Evolutionary conservation across 2,329 filamentous ascomycete species (phyloP).

Genomic region (Sporothrix luriei): DNA sequence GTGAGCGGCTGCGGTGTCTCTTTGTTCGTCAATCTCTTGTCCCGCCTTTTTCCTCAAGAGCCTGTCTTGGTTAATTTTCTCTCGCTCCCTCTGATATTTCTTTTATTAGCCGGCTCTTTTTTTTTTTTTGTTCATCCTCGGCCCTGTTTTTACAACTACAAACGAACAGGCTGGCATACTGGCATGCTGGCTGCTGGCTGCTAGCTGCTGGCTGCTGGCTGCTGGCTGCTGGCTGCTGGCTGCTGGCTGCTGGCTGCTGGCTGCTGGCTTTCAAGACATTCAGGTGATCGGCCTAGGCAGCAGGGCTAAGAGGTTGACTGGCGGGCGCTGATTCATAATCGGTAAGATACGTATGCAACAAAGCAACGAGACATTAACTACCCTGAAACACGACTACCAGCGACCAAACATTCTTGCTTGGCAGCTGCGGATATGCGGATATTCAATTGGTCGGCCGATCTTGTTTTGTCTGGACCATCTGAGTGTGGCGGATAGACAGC

Average conservation of each 20-base stretch:
- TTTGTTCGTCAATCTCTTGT: neutral
- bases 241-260: too few species aligned
- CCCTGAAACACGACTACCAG: slow-evolving; percentile 10
- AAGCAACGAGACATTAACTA: neutral
- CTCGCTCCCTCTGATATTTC: neutral
- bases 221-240: too few species aligned
- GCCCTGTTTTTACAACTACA: neutral
- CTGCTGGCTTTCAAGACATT: neutral
- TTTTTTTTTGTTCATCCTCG: neutral
- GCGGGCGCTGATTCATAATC: slow-evolving; percentile 12
- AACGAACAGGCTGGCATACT: neutral
- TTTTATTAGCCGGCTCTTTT: neutral
- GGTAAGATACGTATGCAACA: slow-evolving; percentile 24
- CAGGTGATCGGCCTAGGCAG: slow-evolving; percentile 7
- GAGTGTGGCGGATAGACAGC: too few species aligned
- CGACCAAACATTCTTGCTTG: neutral
- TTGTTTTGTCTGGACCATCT: neutral
- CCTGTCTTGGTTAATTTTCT: neutral
- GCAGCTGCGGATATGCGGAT: neutral
- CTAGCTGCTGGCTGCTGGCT: too few species aligned
- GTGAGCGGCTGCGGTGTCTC: slow-evolving; percentile 1
- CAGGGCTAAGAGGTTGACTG: slow-evolving; percentile 7
- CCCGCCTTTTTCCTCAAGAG: neutral
- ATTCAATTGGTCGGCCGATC: slow-evolving; percentile 12
- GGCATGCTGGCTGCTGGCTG: neutral